Conservation (phyloP, 1,284 basidiomycete genomes). For the Leucoagaricus sp. region DNA sequence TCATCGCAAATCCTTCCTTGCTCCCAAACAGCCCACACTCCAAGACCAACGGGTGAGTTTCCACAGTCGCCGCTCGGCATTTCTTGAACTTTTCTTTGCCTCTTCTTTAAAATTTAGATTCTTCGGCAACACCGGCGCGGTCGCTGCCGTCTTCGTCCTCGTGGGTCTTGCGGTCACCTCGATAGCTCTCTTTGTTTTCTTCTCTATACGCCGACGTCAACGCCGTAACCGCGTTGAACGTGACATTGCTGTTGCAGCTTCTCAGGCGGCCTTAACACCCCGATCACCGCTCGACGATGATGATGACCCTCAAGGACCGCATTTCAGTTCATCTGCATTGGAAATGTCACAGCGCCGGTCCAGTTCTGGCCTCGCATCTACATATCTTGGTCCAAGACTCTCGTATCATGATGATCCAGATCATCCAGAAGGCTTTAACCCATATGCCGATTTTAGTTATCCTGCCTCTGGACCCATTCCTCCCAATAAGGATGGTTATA, state of each 20-base stretch:
- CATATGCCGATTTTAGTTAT: constrained; percentile 50
- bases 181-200: constrained; percentile 69
- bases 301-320: constrained; percentile 37
- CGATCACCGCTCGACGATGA: constrained; percentile 70
- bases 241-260: constrained; percentile 66
- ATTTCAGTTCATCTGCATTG: neutral
- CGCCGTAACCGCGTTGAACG: constrained; percentile 60
- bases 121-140: constrained; percentile 73
- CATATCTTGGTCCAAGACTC: constrained; percentile 30
- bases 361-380: constrained; percentile 36
- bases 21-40: constrained; percentile 43
- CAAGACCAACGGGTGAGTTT: constrained; percentile 44
- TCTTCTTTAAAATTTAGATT: constrained; percentile 46
- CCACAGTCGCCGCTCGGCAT: constrained; percentile 23
- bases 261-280: constrained; percentile 64
- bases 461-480: constrained; percentile 41
- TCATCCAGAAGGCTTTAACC: constrained; percentile 46
- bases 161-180: constrained; percentile 72
- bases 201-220: constrained; percentile 66
- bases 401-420: constrained; percentile 29
- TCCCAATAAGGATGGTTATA: constrained; percentile 39
- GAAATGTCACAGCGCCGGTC: constrained; percentile 28
- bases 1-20: constrained; percentile 66
- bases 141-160: constrained; percentile 75
- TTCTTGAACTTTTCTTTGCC: neutral